A percentile compares a stretch with the other conserved stretches of the same genome.
These are phyloP conservation scores for Suillus clintonianus DNA, from an alignment of 768 basidiomycete genomes.

Conservation along the genomic window DNA sequence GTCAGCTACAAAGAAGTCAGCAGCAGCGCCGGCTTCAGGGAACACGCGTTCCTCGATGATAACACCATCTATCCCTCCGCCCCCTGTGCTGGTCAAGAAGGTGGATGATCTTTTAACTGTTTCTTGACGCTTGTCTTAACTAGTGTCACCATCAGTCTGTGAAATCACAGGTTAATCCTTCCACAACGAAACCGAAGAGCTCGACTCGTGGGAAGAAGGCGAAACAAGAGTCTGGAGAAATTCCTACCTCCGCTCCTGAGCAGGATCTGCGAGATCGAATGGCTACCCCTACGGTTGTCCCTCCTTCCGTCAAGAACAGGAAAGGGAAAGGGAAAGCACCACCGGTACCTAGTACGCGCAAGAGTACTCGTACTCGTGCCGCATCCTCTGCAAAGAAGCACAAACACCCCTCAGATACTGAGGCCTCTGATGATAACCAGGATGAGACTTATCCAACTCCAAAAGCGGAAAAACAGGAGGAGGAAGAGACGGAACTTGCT, in stretches of 20 bases:
- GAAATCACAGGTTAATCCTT: constrained; percentile 9
- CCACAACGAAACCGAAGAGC: constrained; percentile 12
- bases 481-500: constrained; percentile 42
- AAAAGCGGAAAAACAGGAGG: constrained; percentile 33
- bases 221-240: constrained; percentile 33
- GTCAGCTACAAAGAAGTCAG: constrained; percentile 24
- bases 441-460: constrained; percentile 7
- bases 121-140: not conserved
- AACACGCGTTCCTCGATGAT: constrained; percentile 6
- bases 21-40: constrained; percentile 9
- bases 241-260: constrained; percentile 64
- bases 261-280: constrained; percentile 40
- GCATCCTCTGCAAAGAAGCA: constrained; percentile 22
- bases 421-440: constrained; percentile 16
- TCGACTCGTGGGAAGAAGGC: constrained; percentile 9
- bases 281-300: constrained; percentile 6
- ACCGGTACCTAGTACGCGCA: constrained; percentile 5
- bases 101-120: constrained; percentile 12
- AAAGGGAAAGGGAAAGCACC: constrained; percentile 5
- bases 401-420: constrained; percentile 25
- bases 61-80: not conserved
- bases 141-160: not conserved
- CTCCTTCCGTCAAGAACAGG: constrained; percentile 6
- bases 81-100: constrained; percentile 12
- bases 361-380: constrained; percentile 4